Conservation (phyloP, 805 yeast genomes). For the Naumovozyma dairenensis region DNA sequence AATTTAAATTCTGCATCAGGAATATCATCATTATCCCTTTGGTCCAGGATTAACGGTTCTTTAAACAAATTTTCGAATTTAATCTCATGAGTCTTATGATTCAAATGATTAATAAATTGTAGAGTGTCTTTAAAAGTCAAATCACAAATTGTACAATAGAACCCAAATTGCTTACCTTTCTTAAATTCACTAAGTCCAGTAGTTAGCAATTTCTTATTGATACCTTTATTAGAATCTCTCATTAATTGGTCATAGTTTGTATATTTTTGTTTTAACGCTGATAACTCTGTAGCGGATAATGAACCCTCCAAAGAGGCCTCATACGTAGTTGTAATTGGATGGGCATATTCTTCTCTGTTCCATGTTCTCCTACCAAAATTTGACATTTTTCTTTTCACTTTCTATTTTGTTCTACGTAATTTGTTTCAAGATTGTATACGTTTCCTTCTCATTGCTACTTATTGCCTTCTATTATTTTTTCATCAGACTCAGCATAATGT, state of each 20-base stretch:
- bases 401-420: background rate
- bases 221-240: slow-evolving; percentile 20
- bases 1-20: slow-evolving; percentile 40
- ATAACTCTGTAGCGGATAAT: slow-evolving; percentile 10
- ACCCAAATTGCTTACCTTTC: slow-evolving; percentile 63
- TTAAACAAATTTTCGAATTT: slow-evolving; percentile 30
- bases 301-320: slow-evolving; percentile 13
- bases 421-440: background rate
- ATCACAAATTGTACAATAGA: slow-evolving; percentile 73
- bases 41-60: slow-evolving; percentile 23
- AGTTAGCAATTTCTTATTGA: slow-evolving; percentile 29
- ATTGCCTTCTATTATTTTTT: background rate
- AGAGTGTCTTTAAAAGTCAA: slow-evolving; percentile 74
- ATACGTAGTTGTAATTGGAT: slow-evolving; percentile 27
- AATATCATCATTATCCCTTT: slow-evolving; percentile 33
- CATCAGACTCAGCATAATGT: too few relatives aligned
- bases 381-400: slow-evolving; percentile 12
- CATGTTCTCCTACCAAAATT: slow-evolving; percentile 58
- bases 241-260: slow-evolving; percentile 17
- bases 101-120: slow-evolving; percentile 75
- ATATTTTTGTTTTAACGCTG: slow-evolving; percentile 12
- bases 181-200: slow-evolving; percentile 27
- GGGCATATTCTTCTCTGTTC: slow-evolving; percentile 59
- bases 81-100: slow-evolving; percentile 55
- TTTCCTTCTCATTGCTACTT: background rate